Base-by-base conservation (phyloP, 75 land plant genomes). In the Cryptomeria japonica region DNA sequence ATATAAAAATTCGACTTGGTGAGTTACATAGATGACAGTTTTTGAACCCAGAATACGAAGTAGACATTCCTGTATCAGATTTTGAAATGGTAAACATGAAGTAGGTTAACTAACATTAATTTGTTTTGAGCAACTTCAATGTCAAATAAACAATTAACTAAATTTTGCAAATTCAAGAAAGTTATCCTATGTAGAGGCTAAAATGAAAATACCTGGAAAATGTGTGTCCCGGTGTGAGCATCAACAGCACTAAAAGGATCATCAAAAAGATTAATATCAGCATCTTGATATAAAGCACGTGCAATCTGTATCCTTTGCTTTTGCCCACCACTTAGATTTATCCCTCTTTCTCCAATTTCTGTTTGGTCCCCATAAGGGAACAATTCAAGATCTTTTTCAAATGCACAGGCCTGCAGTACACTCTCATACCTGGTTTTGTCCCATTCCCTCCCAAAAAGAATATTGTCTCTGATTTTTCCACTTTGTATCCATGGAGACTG, bases 161-260 rank as follows among this genome's bases (percentile, higher is more conserved):
- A 75, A 75, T 12, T n/a, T 75, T 75, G 14, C 38, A 14, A 51
- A 51, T 51, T 51, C 15, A 51, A 51, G 55, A 51, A 13, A 1
- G 14, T 13, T 51, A 51, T 14, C 55, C 16, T n/a, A n/a, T 51
- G 55, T 51, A 51, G 13, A 51, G 55, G 14, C 55, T 47, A 47
- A 51, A 51, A 51, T 51, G 55, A 14, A 47, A 13, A 14, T 51
- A 51, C 55, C 55, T 51, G 55, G 16, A 51, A 51, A 51, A 51
- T 51, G 55, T 94, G 92, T 42, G 94, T 89, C 18, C 96, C 97
- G 28, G 99, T 96, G 84, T 96, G 98, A 75, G 96, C 99, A 94
- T 97, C 99, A 19, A 97, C 95, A 72, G 98, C 98, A 89, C 99
- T 97, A 88, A 97, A 96, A 64, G 98, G 96, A 85, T 97, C 99